Conservation (phyloP, 2,329 filamentous ascomycete genomes). For the Ophiosphaerella korrae region DNA sequence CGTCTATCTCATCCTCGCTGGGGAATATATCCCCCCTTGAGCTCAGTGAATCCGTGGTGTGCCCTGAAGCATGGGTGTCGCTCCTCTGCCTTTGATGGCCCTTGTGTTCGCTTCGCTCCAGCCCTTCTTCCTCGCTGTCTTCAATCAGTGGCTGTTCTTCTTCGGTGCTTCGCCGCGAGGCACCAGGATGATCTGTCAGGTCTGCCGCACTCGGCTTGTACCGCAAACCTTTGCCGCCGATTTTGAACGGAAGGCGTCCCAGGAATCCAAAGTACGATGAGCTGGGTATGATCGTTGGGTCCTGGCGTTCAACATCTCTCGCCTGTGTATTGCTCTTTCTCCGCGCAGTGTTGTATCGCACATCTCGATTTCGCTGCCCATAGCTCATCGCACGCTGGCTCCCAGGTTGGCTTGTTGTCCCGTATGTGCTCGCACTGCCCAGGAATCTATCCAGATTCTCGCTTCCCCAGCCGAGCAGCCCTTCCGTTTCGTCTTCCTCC, state of each 20-base stretch:
- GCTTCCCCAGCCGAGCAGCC: constrained; percentile 74
- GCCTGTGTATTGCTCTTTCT: constrained; percentile 61
- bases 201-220: constrained; percentile 93
- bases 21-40: constrained; percentile 90
- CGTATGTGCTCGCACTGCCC: constrained; percentile 67
- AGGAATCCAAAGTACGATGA: constrained; percentile 86
- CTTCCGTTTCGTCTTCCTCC: constrained; percentile 71
- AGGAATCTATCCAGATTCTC: constrained; percentile 87
- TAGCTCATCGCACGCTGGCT: constrained; percentile 89
- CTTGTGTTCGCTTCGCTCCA: constrained; percentile 30
- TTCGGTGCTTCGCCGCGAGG: constrained; percentile 58
- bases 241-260: constrained; percentile 79
- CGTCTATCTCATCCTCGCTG: constrained; percentile 83
- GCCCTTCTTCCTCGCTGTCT: constrained; percentile 57
- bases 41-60: constrained; percentile 83
- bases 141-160: constrained; percentile 73
- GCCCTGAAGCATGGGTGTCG: constrained; percentile 76
- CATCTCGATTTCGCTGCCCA: constrained; percentile 65
- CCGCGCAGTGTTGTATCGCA: constrained; percentile 40
- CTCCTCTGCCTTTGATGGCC: constrained; percentile 67
- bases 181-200: constrained; percentile 81
- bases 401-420: constrained; percentile 62
- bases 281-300: constrained; percentile 88
- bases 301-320: constrained; percentile 57
- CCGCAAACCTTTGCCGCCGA: constrained; percentile 76